These are phyloP conservation scores for Microstegium vimineum DNA, from an alignment of 176 grass and related monocot species.

Conservation along the genomic window DNA sequence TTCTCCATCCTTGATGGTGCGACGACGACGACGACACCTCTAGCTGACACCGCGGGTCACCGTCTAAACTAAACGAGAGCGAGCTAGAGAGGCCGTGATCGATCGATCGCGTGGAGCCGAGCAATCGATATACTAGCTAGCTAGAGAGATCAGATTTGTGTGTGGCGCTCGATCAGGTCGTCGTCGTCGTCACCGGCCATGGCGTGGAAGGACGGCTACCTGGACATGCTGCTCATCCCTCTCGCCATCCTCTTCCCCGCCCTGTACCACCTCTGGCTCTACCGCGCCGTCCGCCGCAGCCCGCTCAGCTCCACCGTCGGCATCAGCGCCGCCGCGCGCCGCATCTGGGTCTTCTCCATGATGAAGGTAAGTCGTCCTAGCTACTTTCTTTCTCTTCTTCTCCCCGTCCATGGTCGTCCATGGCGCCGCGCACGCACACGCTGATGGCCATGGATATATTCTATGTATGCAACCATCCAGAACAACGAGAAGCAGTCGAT, in stretches of 20 bases:
- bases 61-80: too few species aligned
- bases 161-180: neutral
- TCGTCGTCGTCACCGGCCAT: neutral
- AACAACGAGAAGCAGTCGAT: constrained; percentile 72
- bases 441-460: too few species aligned
- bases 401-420: too few species aligned
- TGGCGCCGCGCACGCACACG: too few species aligned
- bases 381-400: neutral
- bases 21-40: too few species aligned
- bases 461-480: too few species aligned
- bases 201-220: constrained; percentile 57
- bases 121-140: too few species aligned
- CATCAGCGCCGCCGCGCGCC: constrained; percentile 59
- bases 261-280: constrained; percentile 77
- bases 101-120: too few species aligned
- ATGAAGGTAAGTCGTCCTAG: constrained; percentile 40
- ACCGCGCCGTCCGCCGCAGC: constrained; percentile 34
- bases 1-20: too few species aligned
- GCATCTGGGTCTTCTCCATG: constrained; percentile 66
- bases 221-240: constrained; percentile 74
- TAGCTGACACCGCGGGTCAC: too few species aligned
- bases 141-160: neutral
- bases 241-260: constrained; percentile 47
- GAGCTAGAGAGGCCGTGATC: too few species aligned
- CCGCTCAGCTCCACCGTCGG: constrained; percentile 65